Conservation (phyloP, 306 rosid genomes). For the Abrus pulchellus region DNA sequence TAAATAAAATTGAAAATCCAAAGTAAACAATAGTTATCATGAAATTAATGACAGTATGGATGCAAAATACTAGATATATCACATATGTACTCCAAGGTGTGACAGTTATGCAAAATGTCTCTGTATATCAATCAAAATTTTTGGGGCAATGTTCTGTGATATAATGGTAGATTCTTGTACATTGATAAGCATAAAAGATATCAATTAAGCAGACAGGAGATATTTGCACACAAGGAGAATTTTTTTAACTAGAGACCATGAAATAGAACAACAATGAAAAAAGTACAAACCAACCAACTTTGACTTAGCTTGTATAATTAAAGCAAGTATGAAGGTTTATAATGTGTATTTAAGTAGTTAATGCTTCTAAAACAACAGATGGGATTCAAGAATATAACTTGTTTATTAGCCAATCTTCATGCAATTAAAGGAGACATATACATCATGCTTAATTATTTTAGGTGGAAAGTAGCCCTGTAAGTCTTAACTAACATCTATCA, state of each 20-base stretch:
- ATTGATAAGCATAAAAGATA: slow-evolving; percentile 9
- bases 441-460: slow-evolving; percentile 5
- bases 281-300: background rate
- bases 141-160: background rate
- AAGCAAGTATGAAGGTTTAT: slow-evolving; percentile 41
- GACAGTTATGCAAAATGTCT: slow-evolving; percentile 33
- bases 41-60: slow-evolving; percentile 20
- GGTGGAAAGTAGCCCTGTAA: slow-evolving; percentile 12
- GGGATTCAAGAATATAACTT: slow-evolving; percentile 29
- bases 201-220: slow-evolving; percentile 32
- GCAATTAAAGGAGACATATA: slow-evolving; percentile 8
- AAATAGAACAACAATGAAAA: slow-evolving; percentile 7
- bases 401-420: background rate
- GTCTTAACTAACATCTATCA: slow-evolving; percentile 9
- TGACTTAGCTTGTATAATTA: background rate
- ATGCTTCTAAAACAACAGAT: slow-evolving; percentile 33
- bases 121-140: slow-evolving; percentile 30
- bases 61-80: background rate
- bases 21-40: slow-evolving; percentile 37
- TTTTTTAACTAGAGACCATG: slow-evolving; percentile 5
- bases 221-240: slow-evolving; percentile 8
- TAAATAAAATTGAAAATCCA: slow-evolving; percentile 23
- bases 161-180: slow-evolving; percentile 9
- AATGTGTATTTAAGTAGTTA: slow-evolving; percentile 19
- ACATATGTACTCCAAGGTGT: slow-evolving; percentile 16